Conservation (phyloP, 306 rosid genomes). For the Abrus precatorius region DNA sequence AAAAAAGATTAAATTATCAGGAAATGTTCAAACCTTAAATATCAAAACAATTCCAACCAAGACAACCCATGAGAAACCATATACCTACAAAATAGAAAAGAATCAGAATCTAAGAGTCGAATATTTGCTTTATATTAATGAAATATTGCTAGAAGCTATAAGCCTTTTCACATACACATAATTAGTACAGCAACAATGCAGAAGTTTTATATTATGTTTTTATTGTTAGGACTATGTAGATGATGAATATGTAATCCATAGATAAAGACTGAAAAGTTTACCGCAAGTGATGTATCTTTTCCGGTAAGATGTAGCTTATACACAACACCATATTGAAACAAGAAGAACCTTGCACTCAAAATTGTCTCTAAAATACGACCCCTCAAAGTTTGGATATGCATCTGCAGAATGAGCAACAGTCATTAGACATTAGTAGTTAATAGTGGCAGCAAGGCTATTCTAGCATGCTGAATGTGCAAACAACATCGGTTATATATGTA, state of each 20-base stretch:
- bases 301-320: conserved; percentile 88
- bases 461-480: background rate
- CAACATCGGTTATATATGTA: background rate
- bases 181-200: background rate
- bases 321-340: conserved; percentile 91
- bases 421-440: conserved; percentile 38
- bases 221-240: conserved; percentile 1
- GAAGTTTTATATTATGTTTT: conserved; percentile 5
- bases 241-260: conserved; percentile 28
- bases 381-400: conserved; percentile 85
- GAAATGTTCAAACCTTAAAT: conserved; percentile 78
- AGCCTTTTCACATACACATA: background rate
- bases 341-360: conserved; percentile 79
- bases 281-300: conserved; percentile 83
- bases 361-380: conserved; percentile 95
- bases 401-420: conserved; percentile 57
- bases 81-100: conserved; percentile 61
- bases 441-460: conserved; percentile 7
- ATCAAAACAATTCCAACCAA: conserved; percentile 77
- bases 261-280: conserved; percentile 51
- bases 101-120: conserved; percentile 41
- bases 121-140: background rate
- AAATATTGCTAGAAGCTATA: conserved; percentile 26
- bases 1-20: conserved; percentile 22
- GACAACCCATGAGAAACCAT: conserved; percentile 95